A percentile compares a stretch with the other conserved stretches of the same genome.
Evolutionary conservation across 345 rosid species (phyloP).

Genomic region (Brassica rapa): DNA sequence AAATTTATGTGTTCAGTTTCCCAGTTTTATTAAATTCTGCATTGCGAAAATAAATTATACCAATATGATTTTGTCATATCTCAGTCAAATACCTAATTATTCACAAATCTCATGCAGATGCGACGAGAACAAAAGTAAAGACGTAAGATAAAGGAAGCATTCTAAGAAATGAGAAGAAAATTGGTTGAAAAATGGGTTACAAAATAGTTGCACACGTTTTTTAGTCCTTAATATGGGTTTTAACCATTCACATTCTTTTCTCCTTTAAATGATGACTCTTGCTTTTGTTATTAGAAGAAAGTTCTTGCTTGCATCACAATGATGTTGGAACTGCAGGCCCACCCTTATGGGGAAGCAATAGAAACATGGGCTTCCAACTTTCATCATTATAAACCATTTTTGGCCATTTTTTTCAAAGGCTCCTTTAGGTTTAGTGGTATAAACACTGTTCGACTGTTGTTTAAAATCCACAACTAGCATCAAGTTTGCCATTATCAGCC

Average conservation of each 20-base stretch:
- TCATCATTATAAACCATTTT: not conserved
- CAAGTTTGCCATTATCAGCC: not conserved
- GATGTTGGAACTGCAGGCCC: not conserved
- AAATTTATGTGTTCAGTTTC: not conserved
- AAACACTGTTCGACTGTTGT: not conserved
- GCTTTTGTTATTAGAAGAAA: not conserved
- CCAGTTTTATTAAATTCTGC: not conserved
- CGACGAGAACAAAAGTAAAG: constrained; percentile 13
- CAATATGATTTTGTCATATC: not conserved
- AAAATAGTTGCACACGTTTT: not conserved
- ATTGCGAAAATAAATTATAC: not conserved
- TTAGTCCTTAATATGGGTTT: not conserved
- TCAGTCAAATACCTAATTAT: not conserved
- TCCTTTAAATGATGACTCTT: not conserved
- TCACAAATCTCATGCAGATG: not conserved
- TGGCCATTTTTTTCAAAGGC: not conserved
- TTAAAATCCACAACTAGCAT: not conserved
- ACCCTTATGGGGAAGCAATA: not conserved
- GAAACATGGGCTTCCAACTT: not conserved
- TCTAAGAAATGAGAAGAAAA: not conserved
- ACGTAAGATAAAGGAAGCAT: not conserved
- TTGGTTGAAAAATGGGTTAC: constrained; percentile 16
- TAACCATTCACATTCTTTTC: not conserved
- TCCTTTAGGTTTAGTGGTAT: not conserved
- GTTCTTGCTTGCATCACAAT: not conserved